Conservation (phyloP, 306 rosid species). For the Hippophae gyantsensis region DNA sequence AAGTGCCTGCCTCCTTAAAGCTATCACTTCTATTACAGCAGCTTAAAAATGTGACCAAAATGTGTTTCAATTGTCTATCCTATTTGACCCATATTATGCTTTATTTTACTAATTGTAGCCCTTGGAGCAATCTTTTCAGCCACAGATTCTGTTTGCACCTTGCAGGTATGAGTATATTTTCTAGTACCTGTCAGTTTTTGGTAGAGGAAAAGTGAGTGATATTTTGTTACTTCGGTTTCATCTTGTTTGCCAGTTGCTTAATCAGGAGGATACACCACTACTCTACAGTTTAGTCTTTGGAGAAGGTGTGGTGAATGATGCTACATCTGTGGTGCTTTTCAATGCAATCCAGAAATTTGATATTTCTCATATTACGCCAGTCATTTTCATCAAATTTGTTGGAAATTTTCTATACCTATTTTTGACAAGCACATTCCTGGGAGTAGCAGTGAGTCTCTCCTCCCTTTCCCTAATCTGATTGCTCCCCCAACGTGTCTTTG, state of each 20-base stretch:
- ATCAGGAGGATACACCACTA: constrained; percentile 65
- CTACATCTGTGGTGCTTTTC: constrained; percentile 60
- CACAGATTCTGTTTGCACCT: constrained; percentile 58
- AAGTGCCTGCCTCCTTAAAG: neutral
- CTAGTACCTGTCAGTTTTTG: neutral
- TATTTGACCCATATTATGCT: neutral
- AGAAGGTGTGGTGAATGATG: constrained; percentile 71
- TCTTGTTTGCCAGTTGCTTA: constrained; percentile 44
- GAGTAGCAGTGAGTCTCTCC: constrained; percentile 39
- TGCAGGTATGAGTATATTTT: constrained; percentile 35
- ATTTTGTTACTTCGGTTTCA: constrained; percentile 8
- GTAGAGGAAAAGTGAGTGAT: constrained; percentile 1
- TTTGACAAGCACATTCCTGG: constrained; percentile 46
- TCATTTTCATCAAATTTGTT: constrained; percentile 23
- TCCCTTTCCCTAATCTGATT: neutral
- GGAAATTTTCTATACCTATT: constrained; percentile 35
- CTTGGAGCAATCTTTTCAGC: constrained; percentile 68
- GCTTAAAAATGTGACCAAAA: neutral
- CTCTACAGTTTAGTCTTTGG: constrained; percentile 64
- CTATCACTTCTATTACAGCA: neutral
- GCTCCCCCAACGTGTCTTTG: neutral
- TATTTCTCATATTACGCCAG: constrained; percentile 40
- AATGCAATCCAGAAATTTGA: constrained; percentile 54
- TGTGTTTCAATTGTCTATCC: neutral
- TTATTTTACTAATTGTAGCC: constrained; percentile 29